A percentile compares a stretch with the other conserved stretches of the same genome.
phyloP scores from a whole-genome alignment of 805 yeast species.

The Naumovozyma dairenensis region DNA sequence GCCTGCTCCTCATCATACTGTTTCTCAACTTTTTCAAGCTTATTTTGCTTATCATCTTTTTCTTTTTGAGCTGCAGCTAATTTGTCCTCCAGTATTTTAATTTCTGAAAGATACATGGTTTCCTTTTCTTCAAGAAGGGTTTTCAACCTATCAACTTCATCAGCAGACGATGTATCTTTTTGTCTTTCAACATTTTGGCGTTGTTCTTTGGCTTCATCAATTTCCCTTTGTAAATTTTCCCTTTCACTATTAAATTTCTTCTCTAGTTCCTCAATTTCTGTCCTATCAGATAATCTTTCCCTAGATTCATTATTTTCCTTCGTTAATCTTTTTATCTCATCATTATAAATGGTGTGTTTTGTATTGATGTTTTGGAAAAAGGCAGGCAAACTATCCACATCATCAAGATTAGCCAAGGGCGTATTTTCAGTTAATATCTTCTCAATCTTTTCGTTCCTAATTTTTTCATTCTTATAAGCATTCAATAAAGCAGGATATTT shows the following conservation, averaged over 20 bases:
- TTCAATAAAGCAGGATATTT: conserved; percentile 78
- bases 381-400: conserved; percentile 58
- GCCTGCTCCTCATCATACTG: no score
- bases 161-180: no score
- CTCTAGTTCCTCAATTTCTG: conserved; percentile 4
- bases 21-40: no score
- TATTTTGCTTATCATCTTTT: no score
- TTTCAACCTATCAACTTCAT: conserved; percentile 1
- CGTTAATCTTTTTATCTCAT: conserved; percentile 48
- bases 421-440: conserved; percentile 65
- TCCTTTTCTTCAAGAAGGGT: background rate
- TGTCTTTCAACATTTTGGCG: no score
- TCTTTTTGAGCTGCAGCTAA: no score
- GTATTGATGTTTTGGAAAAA: conserved; percentile 55
- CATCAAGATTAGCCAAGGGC: conserved; percentile 67
- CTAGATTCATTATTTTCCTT: conserved; percentile 6
- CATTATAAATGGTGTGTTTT: conserved; percentile 50
- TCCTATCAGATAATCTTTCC: conserved; percentile 8
- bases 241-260: conserved; percentile 3
- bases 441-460: conserved; percentile 53
- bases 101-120: no score
- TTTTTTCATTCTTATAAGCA: conserved; percentile 77
- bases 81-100: no score
- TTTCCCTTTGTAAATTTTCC: conserved; percentile 1
- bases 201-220: background rate